These are phyloP conservation scores for Hypoxylon sp. DNA, from an alignment of 2,329 filamentous ascomycete genomes.

Conservation along the genomic window DNA sequence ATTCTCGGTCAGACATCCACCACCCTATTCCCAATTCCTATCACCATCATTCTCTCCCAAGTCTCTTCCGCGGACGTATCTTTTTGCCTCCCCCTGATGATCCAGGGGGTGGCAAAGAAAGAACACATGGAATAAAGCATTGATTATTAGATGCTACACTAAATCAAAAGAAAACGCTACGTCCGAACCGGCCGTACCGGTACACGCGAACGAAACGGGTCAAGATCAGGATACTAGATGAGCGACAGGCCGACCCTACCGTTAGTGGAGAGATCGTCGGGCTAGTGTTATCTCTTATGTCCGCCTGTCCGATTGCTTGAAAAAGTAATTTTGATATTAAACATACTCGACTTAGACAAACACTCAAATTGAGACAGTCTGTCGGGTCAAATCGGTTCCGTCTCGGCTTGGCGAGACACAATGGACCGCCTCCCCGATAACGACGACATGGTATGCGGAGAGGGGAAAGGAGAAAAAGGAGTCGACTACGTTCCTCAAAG, in stretches of 20 bases:
- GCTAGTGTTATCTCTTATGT: slow-evolving; percentile 13
- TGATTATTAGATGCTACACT: slow-evolving; percentile 25
- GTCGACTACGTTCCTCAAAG: slow-evolving; percentile 7
- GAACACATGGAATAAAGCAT: slow-evolving; percentile 13
- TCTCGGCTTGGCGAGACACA: slow-evolving; percentile 24
- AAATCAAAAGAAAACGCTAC: slow-evolving; percentile 16
- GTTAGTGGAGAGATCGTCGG: slow-evolving; percentile 33
- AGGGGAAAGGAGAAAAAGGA: slow-evolving; percentile 12
- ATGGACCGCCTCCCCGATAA: slow-evolving; percentile 9
- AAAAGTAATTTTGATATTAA: slow-evolving; percentile 25
- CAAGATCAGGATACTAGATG: slow-evolving; percentile 3
- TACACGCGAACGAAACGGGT: slow-evolving; percentile 7
- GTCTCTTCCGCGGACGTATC: slow-evolving; percentile 18
- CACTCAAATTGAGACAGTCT: slow-evolving; percentile 27
- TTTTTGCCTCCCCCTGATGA: slow-evolving; percentile 50
- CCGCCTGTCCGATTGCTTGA: slow-evolving; percentile 18
- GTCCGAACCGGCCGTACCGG: slow-evolving; percentile 13
- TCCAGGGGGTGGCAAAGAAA: slow-evolving; percentile 50
- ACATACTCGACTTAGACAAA: slow-evolving; percentile 13
- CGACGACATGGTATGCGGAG: slow-evolving; percentile 19
- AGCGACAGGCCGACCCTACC: slow-evolving; percentile 27
- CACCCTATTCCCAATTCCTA: slow-evolving; percentile 9
- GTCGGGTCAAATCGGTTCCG: slow-evolving; percentile 28
- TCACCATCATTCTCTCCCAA: slow-evolving; percentile 7
- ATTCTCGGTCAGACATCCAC: slow-evolving; percentile 30